A percentile compares a stretch with the other conserved stretches of the same genome.
Evolutionary conservation across 768 basidiomycete genomes (phyloP).

Genomic region (Favolaschia claudopus): DNA sequence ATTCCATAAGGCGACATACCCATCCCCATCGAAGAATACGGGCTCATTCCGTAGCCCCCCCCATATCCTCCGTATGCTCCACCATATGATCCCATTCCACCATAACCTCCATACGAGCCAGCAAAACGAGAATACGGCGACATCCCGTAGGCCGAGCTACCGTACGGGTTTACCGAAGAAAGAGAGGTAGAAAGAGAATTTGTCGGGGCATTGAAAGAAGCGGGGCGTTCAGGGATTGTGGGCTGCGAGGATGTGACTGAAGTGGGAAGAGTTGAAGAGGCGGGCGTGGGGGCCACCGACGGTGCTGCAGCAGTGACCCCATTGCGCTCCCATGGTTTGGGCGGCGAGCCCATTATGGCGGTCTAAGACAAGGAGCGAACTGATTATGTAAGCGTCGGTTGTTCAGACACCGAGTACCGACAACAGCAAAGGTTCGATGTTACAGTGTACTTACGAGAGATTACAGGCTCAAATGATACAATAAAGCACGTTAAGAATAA

Average conservation of each 20-base stretch:
- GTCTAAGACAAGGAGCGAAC: neutral
- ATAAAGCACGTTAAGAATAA: neutral
- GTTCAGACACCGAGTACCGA: neutral
- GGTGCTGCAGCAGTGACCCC: slow-evolving; percentile 47
- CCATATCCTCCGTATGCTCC: slow-evolving; percentile 48
- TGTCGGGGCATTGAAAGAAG: slow-evolving; percentile 47
- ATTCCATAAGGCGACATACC: slow-evolving; percentile 30
- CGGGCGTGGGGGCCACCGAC: slow-evolving; percentile 34
- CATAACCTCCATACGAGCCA: slow-evolving; percentile 39
- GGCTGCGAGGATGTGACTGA: slow-evolving; percentile 44
- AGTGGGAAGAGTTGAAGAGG: slow-evolving; percentile 37
- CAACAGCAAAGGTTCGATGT: no score
- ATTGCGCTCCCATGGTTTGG: slow-evolving; percentile 88
- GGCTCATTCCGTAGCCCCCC: slow-evolving; percentile 36
- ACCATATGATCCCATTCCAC: slow-evolving; percentile 48
- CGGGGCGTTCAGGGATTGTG: slow-evolving; percentile 69
- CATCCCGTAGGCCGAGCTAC: slow-evolving; percentile 47
- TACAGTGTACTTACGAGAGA: no score
- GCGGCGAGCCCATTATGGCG: slow-evolving; percentile 77
- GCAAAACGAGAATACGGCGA: slow-evolving; percentile 55
- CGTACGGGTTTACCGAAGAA: slow-evolving; percentile 46
- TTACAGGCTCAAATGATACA: no score
- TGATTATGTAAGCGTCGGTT: slow-evolving; percentile 9
- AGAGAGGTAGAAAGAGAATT: slow-evolving; percentile 41
- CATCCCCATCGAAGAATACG: slow-evolving; percentile 30